These are phyloP conservation scores for Botrytis elliptica DNA, from an alignment of 2,329 filamentous ascomycete species.

Conservation along the genomic window DNA sequence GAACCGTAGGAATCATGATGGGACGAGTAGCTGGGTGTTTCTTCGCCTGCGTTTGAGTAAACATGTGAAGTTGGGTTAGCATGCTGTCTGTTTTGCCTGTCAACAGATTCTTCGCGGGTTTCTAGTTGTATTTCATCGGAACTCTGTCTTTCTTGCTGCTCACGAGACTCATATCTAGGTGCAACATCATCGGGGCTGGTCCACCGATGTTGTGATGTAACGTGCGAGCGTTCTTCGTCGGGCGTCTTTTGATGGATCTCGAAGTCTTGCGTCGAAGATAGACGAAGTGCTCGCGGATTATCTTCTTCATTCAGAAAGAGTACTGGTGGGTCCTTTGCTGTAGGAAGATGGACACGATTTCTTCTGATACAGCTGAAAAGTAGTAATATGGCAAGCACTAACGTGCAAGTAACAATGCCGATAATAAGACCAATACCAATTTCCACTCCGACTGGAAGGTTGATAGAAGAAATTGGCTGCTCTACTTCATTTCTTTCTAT, in stretches of 20 bases:
- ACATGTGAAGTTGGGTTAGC: background rate
- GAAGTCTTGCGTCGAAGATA: background rate
- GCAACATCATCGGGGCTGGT: background rate
- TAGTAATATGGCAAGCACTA: background rate
- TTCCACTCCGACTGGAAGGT: background rate
- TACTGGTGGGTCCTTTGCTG: background rate
- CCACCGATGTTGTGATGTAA: background rate
- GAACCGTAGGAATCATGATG: background rate
- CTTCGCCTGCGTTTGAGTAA: background rate
- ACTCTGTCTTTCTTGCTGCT: background rate
- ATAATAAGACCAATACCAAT: slow-evolving; percentile 8
- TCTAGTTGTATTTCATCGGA: background rate
- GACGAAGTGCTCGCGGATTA: background rate
- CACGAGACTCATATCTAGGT: background rate
- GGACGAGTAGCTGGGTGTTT: background rate
- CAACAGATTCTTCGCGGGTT: background rate
- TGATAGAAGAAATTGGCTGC: background rate
- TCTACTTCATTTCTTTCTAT: background rate
- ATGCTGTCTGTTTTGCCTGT: background rate
- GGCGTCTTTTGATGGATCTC: background rate
- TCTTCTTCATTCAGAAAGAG: background rate
- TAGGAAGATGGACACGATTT: no score
- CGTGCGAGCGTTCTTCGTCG: background rate
- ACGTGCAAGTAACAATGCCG: background rate
- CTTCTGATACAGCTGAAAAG: background rate